phyloP scores from a whole-genome alignment of 305 asterid species.

The Nicotiana rustica region DNA sequence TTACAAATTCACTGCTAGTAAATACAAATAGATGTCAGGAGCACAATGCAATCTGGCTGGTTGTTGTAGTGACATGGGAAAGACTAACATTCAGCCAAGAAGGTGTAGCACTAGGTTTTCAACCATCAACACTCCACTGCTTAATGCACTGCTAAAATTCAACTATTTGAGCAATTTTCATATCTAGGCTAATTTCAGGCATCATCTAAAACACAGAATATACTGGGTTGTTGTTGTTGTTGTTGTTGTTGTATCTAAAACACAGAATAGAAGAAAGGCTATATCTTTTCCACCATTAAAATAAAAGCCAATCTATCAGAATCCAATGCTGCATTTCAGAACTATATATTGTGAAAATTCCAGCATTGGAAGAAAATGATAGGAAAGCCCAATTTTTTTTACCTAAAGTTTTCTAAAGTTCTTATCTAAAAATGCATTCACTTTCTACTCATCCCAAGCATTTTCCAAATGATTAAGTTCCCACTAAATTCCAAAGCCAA shows the following conservation, averaged over 20 bases:
- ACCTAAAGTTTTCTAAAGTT: neutral
- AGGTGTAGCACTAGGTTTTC: neutral
- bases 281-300: neutral
- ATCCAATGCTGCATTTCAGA: neutral
- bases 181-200: constrained; percentile 4
- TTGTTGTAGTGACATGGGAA: neutral
- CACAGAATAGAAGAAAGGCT: neutral
- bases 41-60: neutral
- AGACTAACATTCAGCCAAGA: neutral
- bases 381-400: neutral
- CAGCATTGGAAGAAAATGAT: neutral
- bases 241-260: neutral
- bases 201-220: neutral
- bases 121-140: neutral
- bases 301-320: neutral
- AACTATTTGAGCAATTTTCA: neutral
- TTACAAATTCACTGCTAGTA: neutral
- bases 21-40: neutral
- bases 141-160: neutral
- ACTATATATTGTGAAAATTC: neutral
- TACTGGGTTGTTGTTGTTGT: too few species aligned
- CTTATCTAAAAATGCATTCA: neutral
- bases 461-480: neutral
- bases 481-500: neutral
- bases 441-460: constrained; percentile 13